Conservation (phyloP, 140 eudicot species). For the Senecio squalidus region DNA sequence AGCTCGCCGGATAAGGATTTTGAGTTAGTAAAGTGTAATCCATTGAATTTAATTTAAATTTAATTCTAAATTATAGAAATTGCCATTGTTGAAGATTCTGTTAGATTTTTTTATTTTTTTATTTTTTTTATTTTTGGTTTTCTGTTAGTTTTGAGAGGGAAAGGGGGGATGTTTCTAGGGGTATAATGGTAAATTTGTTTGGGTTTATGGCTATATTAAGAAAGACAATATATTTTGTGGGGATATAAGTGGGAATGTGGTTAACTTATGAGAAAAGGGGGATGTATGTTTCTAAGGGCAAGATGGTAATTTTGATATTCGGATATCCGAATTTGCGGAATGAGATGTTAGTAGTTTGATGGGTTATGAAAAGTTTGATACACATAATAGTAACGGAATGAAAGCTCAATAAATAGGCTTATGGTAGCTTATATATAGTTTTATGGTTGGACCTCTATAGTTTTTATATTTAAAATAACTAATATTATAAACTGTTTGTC, state of each 20-base stretch:
- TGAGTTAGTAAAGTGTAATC: background rate
- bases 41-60: background rate
- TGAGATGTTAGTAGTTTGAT: too few relatives aligned
- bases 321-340: background rate
- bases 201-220: background rate
- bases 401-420: too few relatives aligned
- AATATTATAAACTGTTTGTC: constrained; percentile 43
- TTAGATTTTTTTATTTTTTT: too few relatives aligned
- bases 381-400: too few relatives aligned
- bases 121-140: too few relatives aligned
- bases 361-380: too few relatives aligned
- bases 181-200: background rate
- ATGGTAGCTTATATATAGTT: too few relatives aligned
- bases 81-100: background rate
- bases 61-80: too few relatives aligned
- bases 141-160: background rate
- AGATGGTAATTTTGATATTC: background rate
- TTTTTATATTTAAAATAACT: too few relatives aligned
- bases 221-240: background rate
- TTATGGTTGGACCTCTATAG: too few relatives aligned
- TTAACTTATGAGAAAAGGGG: background rate
- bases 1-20: too few relatives aligned
- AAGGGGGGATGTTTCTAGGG: constrained; percentile 3
- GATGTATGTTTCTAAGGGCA: background rate
- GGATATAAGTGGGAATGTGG: background rate